Conservation (phyloP, 108 stramenopile species). For the Mayamaea pseudoterrestris region DNA sequence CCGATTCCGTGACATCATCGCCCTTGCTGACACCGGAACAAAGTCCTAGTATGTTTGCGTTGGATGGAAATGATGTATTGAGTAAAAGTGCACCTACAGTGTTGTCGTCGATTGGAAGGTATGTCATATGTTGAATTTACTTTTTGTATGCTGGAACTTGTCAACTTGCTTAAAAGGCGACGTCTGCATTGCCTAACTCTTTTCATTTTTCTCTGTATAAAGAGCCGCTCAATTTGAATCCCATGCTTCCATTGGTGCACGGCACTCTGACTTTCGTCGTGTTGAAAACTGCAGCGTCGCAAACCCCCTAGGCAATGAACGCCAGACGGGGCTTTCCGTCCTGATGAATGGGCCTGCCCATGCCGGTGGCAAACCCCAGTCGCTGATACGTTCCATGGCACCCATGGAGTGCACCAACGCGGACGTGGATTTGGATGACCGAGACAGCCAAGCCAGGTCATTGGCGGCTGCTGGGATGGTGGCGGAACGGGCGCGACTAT, state of each 20-base stretch:
- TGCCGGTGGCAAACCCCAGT: no score
- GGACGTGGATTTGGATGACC: conserved; percentile 50
- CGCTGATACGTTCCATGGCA: no score
- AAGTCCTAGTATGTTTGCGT: conserved; percentile 10
- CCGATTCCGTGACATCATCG: conserved; percentile 24
- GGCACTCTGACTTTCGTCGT: no score
- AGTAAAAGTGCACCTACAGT: conserved; percentile 9
- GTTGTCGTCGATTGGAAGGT: conserved; percentile 1
- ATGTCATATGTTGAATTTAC: neutral
- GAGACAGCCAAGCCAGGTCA: conserved; percentile 76
- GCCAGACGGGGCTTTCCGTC: conserved; percentile 2
- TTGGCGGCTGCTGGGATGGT: conserved; percentile 78
- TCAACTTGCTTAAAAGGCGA: no score
- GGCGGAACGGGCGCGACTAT: conserved; percentile 27
- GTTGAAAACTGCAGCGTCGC: no score
- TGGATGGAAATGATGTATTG: conserved; percentile 8
- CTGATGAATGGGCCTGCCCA: no score
- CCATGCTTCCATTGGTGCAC: no score
- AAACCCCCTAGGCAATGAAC: no score
- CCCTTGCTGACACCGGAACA: conserved; percentile 21
- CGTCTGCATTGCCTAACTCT: no score
- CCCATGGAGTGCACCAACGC: no score
- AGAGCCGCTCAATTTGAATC: no score
- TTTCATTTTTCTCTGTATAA: no score
- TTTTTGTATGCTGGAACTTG: neutral